Conservation (phyloP, 495 filamentous ascomycete species). For the Trichoderma gamsii region DNA sequence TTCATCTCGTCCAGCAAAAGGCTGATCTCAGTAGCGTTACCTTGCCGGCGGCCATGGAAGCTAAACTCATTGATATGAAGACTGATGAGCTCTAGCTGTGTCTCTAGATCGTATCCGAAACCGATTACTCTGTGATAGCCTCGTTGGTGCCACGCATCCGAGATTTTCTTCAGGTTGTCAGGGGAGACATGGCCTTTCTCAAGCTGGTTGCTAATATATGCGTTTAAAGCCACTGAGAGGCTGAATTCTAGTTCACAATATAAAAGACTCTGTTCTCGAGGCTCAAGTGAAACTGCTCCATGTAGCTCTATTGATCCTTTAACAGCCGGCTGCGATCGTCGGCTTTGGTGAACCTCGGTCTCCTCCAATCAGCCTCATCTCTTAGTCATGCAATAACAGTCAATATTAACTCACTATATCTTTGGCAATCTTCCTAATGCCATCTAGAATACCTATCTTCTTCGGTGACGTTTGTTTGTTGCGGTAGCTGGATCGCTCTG, state of each 20-base stretch:
- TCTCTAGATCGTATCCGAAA: slow-evolving; percentile 46
- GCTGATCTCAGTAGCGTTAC: slow-evolving; percentile 22
- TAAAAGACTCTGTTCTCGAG: slow-evolving; percentile 41
- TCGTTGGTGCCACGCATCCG: slow-evolving; percentile 35
- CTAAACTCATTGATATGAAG: slow-evolving; percentile 36
- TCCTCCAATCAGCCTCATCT: slow-evolving; percentile 22
- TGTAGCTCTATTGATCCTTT: slow-evolving; percentile 19
- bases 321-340: slow-evolving; percentile 23
- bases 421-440: slow-evolving; percentile 37
- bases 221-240: slow-evolving; percentile 30
- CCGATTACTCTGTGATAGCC: slow-evolving; percentile 38
- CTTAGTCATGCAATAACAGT: background rate
- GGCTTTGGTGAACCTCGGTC: slow-evolving; percentile 20
- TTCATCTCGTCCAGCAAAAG: slow-evolving; percentile 38
- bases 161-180: slow-evolving; percentile 29
- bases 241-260: slow-evolving; percentile 42
- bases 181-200: slow-evolving; percentile 33
- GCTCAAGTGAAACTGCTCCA: slow-evolving; percentile 33
- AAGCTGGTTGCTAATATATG: slow-evolving; percentile 36
- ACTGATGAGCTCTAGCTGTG: slow-evolving; percentile 39
- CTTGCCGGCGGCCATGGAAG: slow-evolving; percentile 34
- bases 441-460: slow-evolving; percentile 30
- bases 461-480: slow-evolving; percentile 20
- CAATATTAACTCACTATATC: slow-evolving; percentile 30
- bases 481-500: slow-evolving; percentile 22